Evolutionary conservation across 495 filamentous ascomycete species (phyloP).

Genomic region (Penicillium tannophilum): DNA sequence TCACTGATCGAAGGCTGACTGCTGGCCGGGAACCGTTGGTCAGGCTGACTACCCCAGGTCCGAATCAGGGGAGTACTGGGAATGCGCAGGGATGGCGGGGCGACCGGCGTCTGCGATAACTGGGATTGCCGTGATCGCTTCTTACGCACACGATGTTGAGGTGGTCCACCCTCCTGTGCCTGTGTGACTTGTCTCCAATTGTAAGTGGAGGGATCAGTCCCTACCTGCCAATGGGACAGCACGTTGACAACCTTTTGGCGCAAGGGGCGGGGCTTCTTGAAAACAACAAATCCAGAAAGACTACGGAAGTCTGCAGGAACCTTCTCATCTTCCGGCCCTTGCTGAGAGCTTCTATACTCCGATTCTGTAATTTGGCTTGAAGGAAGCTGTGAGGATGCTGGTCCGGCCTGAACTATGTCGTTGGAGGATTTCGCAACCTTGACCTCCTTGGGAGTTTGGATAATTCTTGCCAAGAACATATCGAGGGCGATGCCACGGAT

Average conservation of each 20-base stretch:
- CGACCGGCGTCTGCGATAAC: conserved; percentile 7
- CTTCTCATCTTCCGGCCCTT: conserved; percentile 7
- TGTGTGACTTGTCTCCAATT: conserved; percentile 37
- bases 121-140: conserved; percentile 21
- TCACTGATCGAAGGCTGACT: conserved; percentile 42
- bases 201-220: conserved; percentile 40
- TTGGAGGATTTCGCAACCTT: conserved; percentile 1
- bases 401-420: neutral
- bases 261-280: conserved; percentile 28
- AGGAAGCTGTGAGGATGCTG: conserved; percentile 19
- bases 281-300: conserved; percentile 36
- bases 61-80: conserved; percentile 29
- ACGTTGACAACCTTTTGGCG: conserved; percentile 32
- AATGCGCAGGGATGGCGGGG: conserved; percentile 26
- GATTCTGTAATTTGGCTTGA: conserved; percentile 17
- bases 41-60: conserved; percentile 45
- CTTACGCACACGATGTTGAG: conserved; percentile 29
- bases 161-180: conserved; percentile 18
- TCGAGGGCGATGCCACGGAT: conserved; percentile 44
- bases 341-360: neutral
- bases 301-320: conserved; percentile 17
- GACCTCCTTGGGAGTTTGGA: conserved; percentile 17
- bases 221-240: conserved; percentile 47
- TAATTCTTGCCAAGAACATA: conserved; percentile 38
- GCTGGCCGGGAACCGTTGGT: conserved; percentile 30